Conservation (phyloP, 805 yeast species). For the Kregervanrija fluxuum region DNA sequence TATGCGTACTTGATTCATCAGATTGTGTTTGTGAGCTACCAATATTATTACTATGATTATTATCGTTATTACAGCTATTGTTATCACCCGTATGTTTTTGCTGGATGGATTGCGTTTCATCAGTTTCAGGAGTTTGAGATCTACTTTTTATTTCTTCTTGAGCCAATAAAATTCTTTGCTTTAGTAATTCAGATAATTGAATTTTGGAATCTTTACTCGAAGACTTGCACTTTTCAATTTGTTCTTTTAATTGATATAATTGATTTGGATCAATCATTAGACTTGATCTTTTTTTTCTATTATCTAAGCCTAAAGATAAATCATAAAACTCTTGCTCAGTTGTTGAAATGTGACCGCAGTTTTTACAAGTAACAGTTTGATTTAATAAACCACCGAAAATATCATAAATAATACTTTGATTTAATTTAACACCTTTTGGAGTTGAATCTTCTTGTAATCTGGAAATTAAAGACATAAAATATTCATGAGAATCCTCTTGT, state of each 20-base stretch:
- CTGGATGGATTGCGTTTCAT: neutral
- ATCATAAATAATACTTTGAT: slow-evolving; percentile 77
- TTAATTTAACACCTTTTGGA: slow-evolving; percentile 81
- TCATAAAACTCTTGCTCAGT: slow-evolving; percentile 95
- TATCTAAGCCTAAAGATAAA: slow-evolving; percentile 70
- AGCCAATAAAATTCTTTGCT: slow-evolving; percentile 22
- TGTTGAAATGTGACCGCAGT: slow-evolving; percentile 73
- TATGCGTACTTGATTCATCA: slow-evolving; percentile 1
- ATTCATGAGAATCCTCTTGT: slow-evolving; percentile 97
- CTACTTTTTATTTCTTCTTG: slow-evolving; percentile 20
- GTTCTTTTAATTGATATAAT: slow-evolving; percentile 19
- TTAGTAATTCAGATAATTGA: slow-evolving; percentile 23
- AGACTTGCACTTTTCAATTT: slow-evolving; percentile 22
- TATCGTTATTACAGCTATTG: neutral
- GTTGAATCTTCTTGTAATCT: slow-evolving; percentile 88
- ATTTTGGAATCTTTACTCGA: slow-evolving; percentile 16
- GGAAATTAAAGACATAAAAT: slow-evolving; percentile 85
- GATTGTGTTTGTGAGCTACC: slow-evolving; percentile 3
- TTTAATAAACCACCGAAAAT: slow-evolving; percentile 87
- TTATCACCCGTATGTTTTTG: neutral
- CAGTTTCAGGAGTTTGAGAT: slow-evolving; percentile 20
- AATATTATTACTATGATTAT: slow-evolving; percentile 1
- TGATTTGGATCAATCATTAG: slow-evolving; percentile 23
- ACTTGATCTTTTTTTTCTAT: slow-evolving; percentile 36
- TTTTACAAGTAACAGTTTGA: slow-evolving; percentile 78